Base-by-base conservation (phyloP, 2,329 filamentous ascomycete genomes). In the Pseudocercospora macadamiae region DNA sequence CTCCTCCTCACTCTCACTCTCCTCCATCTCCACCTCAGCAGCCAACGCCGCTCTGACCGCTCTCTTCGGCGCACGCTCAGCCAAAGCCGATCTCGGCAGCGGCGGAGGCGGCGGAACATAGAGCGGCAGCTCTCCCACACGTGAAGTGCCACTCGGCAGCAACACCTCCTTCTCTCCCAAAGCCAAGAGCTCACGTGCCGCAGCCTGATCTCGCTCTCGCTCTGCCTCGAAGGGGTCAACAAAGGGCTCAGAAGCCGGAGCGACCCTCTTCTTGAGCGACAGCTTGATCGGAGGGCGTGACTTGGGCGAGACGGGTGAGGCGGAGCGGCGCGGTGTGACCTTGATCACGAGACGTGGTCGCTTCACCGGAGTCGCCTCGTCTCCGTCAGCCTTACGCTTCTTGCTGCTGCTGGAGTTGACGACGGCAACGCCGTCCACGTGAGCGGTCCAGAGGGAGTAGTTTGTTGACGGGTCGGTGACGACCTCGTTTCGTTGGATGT, bases 371-470 rank as follows among this genome's bases (percentile, higher is more conserved):
- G 26, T 49, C 14, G 39, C 12, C 5, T 28, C 23, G n/a, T 19
- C 26, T 49, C n/a, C 25, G 6, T 26, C 25, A 21, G 45, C 45
- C 26, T 28, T 32, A 6, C 45, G 45, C 45, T 49, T 49, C 45
- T 49, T 28, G 45, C 25, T 16, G 25, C 12, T 48, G 44, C 23
- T 18, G 19, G 45, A 18, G n/a, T 8, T 12, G 45, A n/a, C 45
- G 45, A 16, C 3, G 45, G n/a, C 12, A n/a, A 25, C 34, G 21
- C 32, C 32, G 48, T 57, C 59, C 44, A 52, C 28, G 19, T 44
- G 30, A 10, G 51, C 61, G 9, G 52, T 25, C 68, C 68, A 71
- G 12, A 51, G 51, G 36, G 55, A 44, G 64, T 67, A 71, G 64
- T 71, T 71, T 26, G 34, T 54, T 21, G 23, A 23, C 1, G 67